Base-by-base conservation (phyloP, 805 yeast genomes). In the Cyberlindnera lachancei region DNA sequence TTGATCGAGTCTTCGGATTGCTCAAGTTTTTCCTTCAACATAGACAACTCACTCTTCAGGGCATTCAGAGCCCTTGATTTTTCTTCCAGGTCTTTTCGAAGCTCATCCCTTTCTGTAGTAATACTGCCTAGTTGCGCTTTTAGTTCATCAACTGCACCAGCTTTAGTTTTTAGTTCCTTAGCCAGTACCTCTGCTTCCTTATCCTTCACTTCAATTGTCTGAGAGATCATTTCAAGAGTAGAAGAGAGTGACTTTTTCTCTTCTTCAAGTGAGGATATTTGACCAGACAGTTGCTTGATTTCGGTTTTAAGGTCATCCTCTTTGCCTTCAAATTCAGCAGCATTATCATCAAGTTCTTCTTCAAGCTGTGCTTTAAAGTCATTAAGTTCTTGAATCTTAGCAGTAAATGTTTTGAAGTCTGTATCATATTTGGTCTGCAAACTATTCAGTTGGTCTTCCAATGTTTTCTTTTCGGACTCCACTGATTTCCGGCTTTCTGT, bases 211-310 rank as follows among this genome's bases (percentile, higher is more conserved):
- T 57, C 58, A 26, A 56, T 51, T 18, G 53, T 51, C 23, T 55
- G 52, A 3, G 63, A 59, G 7, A 58, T 55, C 37, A 55, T 41
- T 23, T 53, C 53, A 8, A 59, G 31, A 0, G 59, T 50, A 1
- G 61, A 46, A 12, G 52, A 44, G 22, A 59, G 34, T 0, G 64
- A 54, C 24, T 52, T 52, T 29, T 57, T 55, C 41, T 57, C 59
- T 16, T 52, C 55, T 13, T 46, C 48, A 5, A 46, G 36, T 2
- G 54, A 50, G 10, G 48, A 49, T 23, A 50, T 41, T 18, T 37
- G 36, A 23, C 55, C 59, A 17, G 47, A 48, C 35, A 53, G 33
- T 3, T 44, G 34, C 2, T 41, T 42, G 5, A 52, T 41, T 3
- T 48, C 48, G 15, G 41, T 44, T 27, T 53, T 55, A 23, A 38